Percentiles rank a stretch among this genome's conserved stretches.
phyloP scores from a whole-genome alignment of 805 yeast species.

The Cyberlindnera veronae region DNA sequence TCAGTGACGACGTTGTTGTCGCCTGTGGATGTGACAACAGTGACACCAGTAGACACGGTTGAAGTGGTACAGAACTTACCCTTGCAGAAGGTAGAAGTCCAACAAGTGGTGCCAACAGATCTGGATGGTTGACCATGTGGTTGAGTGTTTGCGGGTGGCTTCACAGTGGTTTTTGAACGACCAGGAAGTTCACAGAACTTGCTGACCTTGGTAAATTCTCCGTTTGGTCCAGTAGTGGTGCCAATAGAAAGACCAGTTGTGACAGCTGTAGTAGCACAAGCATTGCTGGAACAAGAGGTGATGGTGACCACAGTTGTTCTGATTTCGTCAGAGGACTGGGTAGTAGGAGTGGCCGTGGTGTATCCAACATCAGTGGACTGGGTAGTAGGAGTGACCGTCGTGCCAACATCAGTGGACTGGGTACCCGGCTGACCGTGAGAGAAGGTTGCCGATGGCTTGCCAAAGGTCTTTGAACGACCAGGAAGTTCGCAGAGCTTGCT shows the following conservation, averaged over 20 bases:
- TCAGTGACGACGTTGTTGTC: neutral
- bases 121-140: neutral
- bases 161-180: neutral
- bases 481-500: no score
- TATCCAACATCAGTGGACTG: neutral
- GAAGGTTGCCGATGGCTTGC: no score
- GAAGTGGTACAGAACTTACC: neutral
- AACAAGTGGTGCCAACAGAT: neutral
- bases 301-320: neutral
- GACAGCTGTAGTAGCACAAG: no score
- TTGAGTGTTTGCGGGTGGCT: no score
- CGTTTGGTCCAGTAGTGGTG: no score
- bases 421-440: no score
- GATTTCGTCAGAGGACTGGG: neutral
- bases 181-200: no score
- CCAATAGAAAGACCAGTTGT: no score
- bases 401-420: neutral
- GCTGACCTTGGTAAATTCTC: no score
- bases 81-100: neutral
- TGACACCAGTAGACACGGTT: neutral
- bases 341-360: neutral
- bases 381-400: neutral
- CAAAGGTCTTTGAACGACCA: neutral
- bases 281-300: neutral
- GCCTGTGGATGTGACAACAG: conserved; percentile 1